These are phyloP conservation scores for Pseudocercospora vitis DNA, from an alignment of 2,329 filamentous ascomycete species.

Conservation along the genomic window DNA sequence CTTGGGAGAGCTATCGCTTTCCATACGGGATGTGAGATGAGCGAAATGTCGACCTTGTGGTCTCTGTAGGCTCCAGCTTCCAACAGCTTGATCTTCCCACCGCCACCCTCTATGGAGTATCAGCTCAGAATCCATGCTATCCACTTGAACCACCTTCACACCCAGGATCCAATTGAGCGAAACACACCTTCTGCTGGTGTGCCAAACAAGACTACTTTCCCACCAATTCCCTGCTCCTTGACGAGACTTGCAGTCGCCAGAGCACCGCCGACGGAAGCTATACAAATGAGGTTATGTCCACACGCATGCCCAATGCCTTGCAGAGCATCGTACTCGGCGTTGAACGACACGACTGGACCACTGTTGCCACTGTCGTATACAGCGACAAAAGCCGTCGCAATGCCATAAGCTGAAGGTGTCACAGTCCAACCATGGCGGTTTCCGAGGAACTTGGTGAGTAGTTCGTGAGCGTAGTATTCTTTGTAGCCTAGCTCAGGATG, in stretches of 20 bases:
- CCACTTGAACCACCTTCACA: too few species aligned
- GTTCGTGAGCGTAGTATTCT: constrained; percentile 53
- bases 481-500: constrained; percentile 47
- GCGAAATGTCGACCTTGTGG: constrained; percentile 39
- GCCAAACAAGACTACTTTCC: constrained; percentile 44
- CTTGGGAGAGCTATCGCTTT: constrained; percentile 44
- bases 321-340: constrained; percentile 43
- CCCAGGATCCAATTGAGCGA: too few species aligned
- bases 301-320: constrained; percentile 47
- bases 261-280: constrained; percentile 42
- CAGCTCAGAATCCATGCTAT: background rate
- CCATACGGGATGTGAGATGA: constrained; percentile 41
- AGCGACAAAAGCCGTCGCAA: constrained; percentile 56
- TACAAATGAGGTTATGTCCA: constrained; percentile 48
- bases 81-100: constrained; percentile 48
- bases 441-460: constrained; percentile 51
- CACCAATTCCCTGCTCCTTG: constrained; percentile 32
- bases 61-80: constrained; percentile 46
- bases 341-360: constrained; percentile 43
- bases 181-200: constrained; percentile 48
- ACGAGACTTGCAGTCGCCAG: constrained; percentile 41
- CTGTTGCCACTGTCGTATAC: constrained; percentile 48
- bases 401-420: constrained; percentile 52
- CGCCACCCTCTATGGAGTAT: constrained; percentile 20
- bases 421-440: constrained; percentile 49